Base-by-base conservation (phyloP, 2,329 filamentous ascomycete species). In the Penicillium sp. region DNA sequence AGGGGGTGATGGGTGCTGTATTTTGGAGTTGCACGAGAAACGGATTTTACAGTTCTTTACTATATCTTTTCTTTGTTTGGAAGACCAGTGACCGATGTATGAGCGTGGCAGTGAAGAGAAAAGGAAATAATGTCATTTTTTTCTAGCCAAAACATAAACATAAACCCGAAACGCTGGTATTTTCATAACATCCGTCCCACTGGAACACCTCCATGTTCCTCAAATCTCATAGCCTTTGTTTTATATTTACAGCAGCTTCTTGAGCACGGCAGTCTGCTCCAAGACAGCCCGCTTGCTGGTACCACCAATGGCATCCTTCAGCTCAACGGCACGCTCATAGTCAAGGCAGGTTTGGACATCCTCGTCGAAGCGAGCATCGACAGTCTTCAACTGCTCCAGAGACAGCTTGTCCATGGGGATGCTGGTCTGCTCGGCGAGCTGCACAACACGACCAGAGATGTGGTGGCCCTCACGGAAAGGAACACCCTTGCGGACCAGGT, bases 391-490 rank as follows among this genome's bases (percentile, higher is more conserved):
- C 72, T 93, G 86, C 75, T 88, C 84, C 49, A 88, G 79, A 0
- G 82, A 85, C 45, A 93, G 81, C 72, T 90, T 81, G 72, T 92
- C 88, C 86, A 93, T 93, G 8, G 88, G 85, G 4, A 85, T 85
- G 33, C 81, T 83, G 62, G 85, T 82, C 66, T 88, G 81, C 78
- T 94, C 91, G 0, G 89, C 88, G 53, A 91, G 78, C n/a, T 89
- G 88, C 4, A 94, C 90, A 1, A 88, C 86, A 44, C 86, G 85
- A 1, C 91, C 90, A 6, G 88, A 89, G 70, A 93, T 91, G 77
- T 93, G 90, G 72, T 93, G 91, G 1, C 90, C 90, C 80, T 93
- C 89, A 33, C 90, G 85, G 83, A 93, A 95, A 12, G 90, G 91
- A 17, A 92, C 88, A 38, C 80, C 80, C 70, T 81, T 81, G 67